A percentile compares a stretch with the other conserved stretches of the same genome.
Evolutionary conservation across 345 rosid species (phyloP).

Genomic region (Syzygium aromaticum): DNA sequence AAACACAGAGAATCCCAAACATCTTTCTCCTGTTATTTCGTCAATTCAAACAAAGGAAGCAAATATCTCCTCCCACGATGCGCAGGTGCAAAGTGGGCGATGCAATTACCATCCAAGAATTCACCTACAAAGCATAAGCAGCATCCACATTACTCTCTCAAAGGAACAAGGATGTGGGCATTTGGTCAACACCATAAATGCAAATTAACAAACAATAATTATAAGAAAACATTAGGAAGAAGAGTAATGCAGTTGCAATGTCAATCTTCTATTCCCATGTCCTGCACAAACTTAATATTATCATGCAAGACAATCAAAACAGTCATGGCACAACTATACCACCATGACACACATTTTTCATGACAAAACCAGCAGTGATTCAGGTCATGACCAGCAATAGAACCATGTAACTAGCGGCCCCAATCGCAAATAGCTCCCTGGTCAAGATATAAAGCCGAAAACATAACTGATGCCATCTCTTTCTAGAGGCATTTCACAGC

Average conservation of each 20-base stretch:
- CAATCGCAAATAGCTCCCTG: not conserved
- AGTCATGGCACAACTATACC: not conserved
- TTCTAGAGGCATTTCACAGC: not conserved
- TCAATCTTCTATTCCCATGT: not conserved
- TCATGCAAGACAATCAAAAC: not conserved
- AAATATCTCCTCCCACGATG: not conserved
- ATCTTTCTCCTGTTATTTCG: not conserved
- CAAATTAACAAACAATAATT: not conserved
- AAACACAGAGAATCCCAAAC: not conserved
- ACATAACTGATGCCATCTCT: not conserved
- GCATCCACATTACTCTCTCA: not conserved
- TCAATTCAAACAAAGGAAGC: not conserved
- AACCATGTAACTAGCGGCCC: not conserved
- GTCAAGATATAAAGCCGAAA: not conserved
- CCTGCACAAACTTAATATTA: not conserved
- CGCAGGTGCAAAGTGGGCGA: not conserved
- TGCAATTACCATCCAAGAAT: not conserved
- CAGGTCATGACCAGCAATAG: not conserved
- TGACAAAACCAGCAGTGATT: not conserved
- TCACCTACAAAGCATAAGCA: slow-evolving; percentile 1
- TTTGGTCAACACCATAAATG: not conserved
- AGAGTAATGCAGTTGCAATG: not conserved
- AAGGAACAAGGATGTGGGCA: not conserved
- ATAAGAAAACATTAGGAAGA: not conserved
- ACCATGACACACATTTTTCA: not conserved